Percentiles rank a stretch among this genome's conserved stretches.
phyloP scores from a whole-genome alignment of 768 basidiomycete genomes.

The Pleurotus citrinopileatus region DNA sequence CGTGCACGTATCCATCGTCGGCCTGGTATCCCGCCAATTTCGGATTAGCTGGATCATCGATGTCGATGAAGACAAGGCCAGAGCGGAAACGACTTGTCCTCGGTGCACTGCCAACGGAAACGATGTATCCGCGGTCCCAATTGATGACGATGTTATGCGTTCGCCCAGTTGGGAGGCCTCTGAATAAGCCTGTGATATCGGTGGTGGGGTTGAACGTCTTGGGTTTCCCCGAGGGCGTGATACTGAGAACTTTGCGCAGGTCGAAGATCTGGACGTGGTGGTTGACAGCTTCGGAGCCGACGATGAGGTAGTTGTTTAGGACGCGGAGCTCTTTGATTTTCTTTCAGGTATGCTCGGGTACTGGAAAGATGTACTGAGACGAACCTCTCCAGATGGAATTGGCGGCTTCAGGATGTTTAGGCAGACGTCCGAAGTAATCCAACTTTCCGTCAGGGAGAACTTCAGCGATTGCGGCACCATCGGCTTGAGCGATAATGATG shows the following conservation, averaged over 20 bases:
- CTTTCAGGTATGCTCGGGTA: too few relatives aligned
- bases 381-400: constrained; percentile 13
- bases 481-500: constrained; percentile 17
- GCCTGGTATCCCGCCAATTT: constrained; percentile 18
- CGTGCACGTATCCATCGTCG: constrained; percentile 28
- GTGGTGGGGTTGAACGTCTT: constrained; percentile 17
- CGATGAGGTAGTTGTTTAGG: constrained; percentile 19
- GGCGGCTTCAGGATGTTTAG: constrained; percentile 19
- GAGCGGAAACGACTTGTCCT: constrained; percentile 17
- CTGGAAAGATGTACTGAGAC: not conserved
- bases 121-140: constrained; percentile 17
- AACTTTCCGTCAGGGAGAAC: constrained; percentile 12
- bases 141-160: constrained; percentile 27
- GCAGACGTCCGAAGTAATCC: constrained; percentile 16
- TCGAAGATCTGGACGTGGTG: constrained; percentile 28
- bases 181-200: constrained; percentile 16
- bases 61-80: constrained; percentile 28
- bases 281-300: constrained; percentile 23
- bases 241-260: constrained; percentile 20
- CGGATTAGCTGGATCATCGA: constrained; percentile 23
- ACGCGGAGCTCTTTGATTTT: constrained; percentile 21
- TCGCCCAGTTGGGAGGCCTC: constrained; percentile 23
- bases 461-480: constrained; percentile 16
- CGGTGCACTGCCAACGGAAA: constrained; percentile 24
- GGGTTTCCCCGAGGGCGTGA: constrained; percentile 14